Percentiles rank a stretch among this genome's conserved stretches.
These are phyloP conservation scores for Aureobasidium lini DNA, from an alignment of 2,329 filamentous ascomycete species.

Conservation along the genomic window DNA sequence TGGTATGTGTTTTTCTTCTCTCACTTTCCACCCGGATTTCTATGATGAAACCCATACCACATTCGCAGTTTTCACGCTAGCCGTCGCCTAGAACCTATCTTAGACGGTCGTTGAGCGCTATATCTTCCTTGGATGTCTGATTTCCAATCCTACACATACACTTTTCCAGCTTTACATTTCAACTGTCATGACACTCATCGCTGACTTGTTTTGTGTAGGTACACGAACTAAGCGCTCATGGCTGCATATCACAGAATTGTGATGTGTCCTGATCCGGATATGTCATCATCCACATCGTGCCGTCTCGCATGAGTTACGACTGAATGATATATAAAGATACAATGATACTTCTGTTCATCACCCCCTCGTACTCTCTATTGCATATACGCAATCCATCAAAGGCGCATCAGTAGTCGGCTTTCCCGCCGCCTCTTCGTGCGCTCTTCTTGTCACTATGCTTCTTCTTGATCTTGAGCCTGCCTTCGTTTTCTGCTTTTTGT, in stretches of 20 bases:
- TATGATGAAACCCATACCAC: constrained; percentile 69
- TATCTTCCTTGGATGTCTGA: constrained; percentile 38
- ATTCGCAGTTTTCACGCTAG: constrained; percentile 84
- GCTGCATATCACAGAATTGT: not conserved
- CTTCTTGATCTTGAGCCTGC: constrained; percentile 52
- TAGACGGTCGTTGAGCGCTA: constrained; percentile 30
- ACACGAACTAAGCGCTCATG: not conserved
- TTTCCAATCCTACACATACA: not conserved
- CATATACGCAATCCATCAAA: too few relatives aligned
- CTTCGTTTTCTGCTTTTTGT: constrained; percentile 45
- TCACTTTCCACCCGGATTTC: constrained; percentile 18
- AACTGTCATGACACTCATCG: not conserved
- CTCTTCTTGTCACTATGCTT: constrained; percentile 55
- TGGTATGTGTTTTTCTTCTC: not conserved
- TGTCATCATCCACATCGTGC: not conserved
- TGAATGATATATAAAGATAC: not conserved
- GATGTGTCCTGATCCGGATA: not conserved
- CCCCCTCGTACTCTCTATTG: too few relatives aligned
- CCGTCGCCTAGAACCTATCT: constrained; percentile 34
- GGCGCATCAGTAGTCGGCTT: constrained; percentile 24
- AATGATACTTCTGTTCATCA: not conserved
- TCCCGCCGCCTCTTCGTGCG: constrained; percentile 37
- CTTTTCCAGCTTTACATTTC: not conserved
- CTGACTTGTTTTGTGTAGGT: not conserved
- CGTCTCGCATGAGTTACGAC: not conserved